Percentiles rank a stretch among this genome's conserved stretches.
phyloP scores from a whole-genome alignment of 371 early-diverging fungal genomes.

The Apophysomyces ossiformis region DNA sequence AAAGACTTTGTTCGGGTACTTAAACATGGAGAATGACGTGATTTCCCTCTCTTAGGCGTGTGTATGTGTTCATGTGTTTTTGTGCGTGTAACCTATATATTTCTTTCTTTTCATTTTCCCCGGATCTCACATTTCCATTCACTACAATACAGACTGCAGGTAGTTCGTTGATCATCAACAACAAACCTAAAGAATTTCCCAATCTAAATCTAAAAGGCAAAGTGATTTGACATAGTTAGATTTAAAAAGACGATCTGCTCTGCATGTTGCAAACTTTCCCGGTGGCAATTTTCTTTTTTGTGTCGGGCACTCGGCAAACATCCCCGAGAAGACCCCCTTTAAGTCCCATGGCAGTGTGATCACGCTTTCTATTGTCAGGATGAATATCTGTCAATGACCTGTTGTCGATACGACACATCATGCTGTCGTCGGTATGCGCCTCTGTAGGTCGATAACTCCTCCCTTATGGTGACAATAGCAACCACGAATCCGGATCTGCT shows the following conservation, averaged over 20 bases:
- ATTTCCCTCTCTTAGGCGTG: neutral
- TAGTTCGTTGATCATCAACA: neutral
- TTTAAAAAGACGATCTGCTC: neutral
- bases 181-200: too few relatives aligned
- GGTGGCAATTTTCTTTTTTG: neutral
- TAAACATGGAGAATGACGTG: constrained; percentile 87
- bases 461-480: too few relatives aligned
- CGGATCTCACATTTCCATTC: neutral
- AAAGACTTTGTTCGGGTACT: constrained; percentile 89
- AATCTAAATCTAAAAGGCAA: neutral
- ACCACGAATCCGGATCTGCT: too few relatives aligned
- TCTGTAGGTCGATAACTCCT: neutral
- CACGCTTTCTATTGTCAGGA: neutral
- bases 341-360: neutral
- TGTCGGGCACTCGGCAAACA: neutral
- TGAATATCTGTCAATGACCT: neutral
- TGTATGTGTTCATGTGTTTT: neutral
- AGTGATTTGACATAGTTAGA: neutral
- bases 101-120: neutral
- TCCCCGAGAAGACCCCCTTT: neutral
- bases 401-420: neutral
- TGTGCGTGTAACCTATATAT: neutral
- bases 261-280: neutral
- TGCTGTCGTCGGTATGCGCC: neutral
- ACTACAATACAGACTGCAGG: neutral